Evolutionary conservation across 805 yeast species (phyloP), one percentile per base, ranked within the genome.

Genomic region (Metschnikowia henanensis): DNA sequence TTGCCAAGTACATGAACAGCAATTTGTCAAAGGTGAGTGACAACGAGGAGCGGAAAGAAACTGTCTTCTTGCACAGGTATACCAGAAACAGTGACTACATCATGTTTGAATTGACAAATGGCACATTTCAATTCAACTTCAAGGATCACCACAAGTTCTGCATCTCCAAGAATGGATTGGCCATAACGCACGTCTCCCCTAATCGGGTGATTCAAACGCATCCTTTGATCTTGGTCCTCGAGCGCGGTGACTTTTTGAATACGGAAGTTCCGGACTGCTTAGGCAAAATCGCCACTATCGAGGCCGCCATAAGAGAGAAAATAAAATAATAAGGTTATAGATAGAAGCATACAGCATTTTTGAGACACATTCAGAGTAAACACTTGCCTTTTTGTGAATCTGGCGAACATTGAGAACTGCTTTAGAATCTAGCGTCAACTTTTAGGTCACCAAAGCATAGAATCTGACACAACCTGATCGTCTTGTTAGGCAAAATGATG

Each of bases 31-130:
- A 86, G 59, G 88, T 84, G 26, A 81, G 91, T 38, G 81, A 80
- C 46, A 80, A 78, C 45, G 80, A 76, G 42, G 80, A 78, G 42
- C 73, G 81, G 55, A 75, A 76, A 47, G 87, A 81, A 51, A 81
- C 80, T 47, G 84, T 87, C 10, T 90, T 86, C 62, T 73, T 92
- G 52, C 81, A 94, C 70, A 77, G 95, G 56, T 89, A 87, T 60
- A 80, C 88, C 19, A 81, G 98, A 63, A 81, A 83, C 41, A 77
- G 81, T 35, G 83, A 81, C 50, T 88, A 79, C 61, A 88, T 91
- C 43, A 86, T 91, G 95, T 94, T 94, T 70, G 92, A 89, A 63
- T 69, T 94, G 70, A 87, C 95, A 59, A 88, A 90, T 60, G 97
- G 96, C 17, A 83, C 89, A 32, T 81, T 87, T 65, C 99, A 94